Evolutionary conservation across 2,329 filamentous ascomycete genomes (phyloP).

Genomic region (Niveomyces coronatus): DNA sequence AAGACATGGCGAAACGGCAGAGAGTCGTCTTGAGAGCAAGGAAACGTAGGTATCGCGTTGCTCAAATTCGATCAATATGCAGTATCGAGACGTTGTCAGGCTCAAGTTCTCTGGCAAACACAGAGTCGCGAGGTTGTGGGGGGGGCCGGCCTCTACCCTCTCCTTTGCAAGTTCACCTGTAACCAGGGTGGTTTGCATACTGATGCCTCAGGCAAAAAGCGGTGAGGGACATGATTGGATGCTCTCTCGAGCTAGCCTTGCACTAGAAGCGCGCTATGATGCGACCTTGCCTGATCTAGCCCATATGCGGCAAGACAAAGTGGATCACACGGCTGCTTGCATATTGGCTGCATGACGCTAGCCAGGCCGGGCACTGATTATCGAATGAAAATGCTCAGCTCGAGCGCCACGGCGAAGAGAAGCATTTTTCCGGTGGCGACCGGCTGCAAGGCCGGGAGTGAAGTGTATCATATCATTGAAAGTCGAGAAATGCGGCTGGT

Average conservation of each 20-base stretch:
- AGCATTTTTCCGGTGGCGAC: too few relatives aligned
- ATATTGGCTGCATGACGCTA: neutral
- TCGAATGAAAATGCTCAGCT: too few relatives aligned
- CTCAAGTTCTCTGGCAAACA: slow-evolving; percentile 11
- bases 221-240: slow-evolving; percentile 9
- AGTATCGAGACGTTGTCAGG: slow-evolving; percentile 4
- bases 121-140: slow-evolving; percentile 9
- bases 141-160: slow-evolving; percentile 11
- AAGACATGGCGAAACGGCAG: slow-evolving; percentile 14
- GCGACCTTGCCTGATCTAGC: slow-evolving; percentile 6
- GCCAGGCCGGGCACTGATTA: neutral
- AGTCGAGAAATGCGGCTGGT: neutral
- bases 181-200: slow-evolving; percentile 1
- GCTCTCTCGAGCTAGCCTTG: slow-evolving; percentile 5
- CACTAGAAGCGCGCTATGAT: neutral
- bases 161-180: neutral
- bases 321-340: slow-evolving; percentile 1
- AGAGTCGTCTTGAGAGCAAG: slow-evolving; percentile 9
- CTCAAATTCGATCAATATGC: slow-evolving; percentile 8
- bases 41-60: slow-evolving; percentile 1
- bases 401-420: too few relatives aligned
- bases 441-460: too few relatives aligned
- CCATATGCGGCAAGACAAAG: slow-evolving; percentile 1
- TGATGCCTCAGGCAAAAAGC: slow-evolving; percentile 16
- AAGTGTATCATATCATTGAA: neutral